Percentiles rank a stretch among this genome's conserved stretches.
Evolutionary conservation across 2,329 filamentous ascomycete species (phyloP).

Genomic region (Colletotrichum neosansevieriae): DNA sequence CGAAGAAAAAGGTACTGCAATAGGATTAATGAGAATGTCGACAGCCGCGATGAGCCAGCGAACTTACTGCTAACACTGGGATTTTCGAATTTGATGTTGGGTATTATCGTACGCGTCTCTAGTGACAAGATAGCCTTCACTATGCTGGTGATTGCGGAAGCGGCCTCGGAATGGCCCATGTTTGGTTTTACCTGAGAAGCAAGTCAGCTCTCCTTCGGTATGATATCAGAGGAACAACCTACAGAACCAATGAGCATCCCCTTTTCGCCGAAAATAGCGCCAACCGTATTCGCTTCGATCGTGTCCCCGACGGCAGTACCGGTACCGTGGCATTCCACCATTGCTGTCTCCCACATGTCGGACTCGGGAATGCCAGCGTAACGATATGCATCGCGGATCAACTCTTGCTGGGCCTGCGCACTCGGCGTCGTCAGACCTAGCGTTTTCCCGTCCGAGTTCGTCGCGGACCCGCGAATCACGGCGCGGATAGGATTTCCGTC

Average conservation of each 20-base stretch:
- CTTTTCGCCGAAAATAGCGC: conserved; percentile 45
- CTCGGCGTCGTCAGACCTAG: conserved; percentile 54
- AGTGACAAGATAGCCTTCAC: conserved; percentile 49
- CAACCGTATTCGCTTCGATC: conserved; percentile 53
- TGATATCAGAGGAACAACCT: rapidly evolving
- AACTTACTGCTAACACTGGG: conserved; percentile 33
- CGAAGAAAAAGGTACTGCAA: conserved; percentile 42
- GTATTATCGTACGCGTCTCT: conserved; percentile 35
- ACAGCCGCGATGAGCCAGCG: rapidly evolving
- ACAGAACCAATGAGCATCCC: conserved; percentile 47
- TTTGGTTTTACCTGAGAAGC: conserved; percentile 53
- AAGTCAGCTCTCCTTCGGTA: not conserved
- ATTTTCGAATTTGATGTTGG: conserved; percentile 40
- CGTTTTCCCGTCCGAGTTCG: conserved; percentile 52
- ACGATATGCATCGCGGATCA: conserved; percentile 47
- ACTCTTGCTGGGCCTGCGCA: conserved; percentile 43
- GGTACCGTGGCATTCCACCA: conserved; percentile 55
- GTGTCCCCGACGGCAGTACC: conserved; percentile 55
- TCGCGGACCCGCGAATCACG: conserved; percentile 44
- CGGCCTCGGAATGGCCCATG: conserved; percentile 53
- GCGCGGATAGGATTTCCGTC: conserved; percentile 48
- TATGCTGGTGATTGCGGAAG: conserved; percentile 47
- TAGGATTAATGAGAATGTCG: not conserved
- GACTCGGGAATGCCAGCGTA: conserved; percentile 42
- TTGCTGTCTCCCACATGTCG: conserved; percentile 45